Percentiles rank a stretch among this genome's conserved stretches.
Evolutionary conservation across 257 asterid genomes (phyloP).

Genomic region (Capsicum rhomboideum): DNA sequence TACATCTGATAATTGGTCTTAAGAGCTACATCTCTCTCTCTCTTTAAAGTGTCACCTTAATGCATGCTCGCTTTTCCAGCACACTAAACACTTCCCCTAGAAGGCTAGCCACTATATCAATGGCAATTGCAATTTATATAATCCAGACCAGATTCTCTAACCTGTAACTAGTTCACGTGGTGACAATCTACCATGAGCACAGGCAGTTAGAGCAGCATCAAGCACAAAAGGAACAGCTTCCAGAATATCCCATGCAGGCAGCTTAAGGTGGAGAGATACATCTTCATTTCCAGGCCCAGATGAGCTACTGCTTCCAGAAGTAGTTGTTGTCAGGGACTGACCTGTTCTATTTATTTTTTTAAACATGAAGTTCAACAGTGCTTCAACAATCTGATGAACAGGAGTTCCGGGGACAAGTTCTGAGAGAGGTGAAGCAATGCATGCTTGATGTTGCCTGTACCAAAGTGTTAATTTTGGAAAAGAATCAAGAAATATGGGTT

Average conservation of each 20-base stretch:
- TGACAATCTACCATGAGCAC: slow-evolving; percentile 80
- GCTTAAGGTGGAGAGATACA: slow-evolving; percentile 45
- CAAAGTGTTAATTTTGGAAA: slow-evolving; percentile 88
- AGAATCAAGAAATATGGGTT: slow-evolving; percentile 68
- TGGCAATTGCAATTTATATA: not conserved
- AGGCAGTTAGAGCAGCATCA: slow-evolving; percentile 94
- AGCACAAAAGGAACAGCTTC: slow-evolving; percentile 97
- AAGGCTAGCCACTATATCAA: not conserved
- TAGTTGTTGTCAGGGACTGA: slow-evolving; percentile 50
- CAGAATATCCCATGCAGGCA: slow-evolving; percentile 99
- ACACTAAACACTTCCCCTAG: not conserved
- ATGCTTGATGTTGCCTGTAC: slow-evolving; percentile 87
- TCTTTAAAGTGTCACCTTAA: not conserved
- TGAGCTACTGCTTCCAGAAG: slow-evolving; percentile 75
- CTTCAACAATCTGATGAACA: slow-evolving; percentile 84
- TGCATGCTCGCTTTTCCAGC: not conserved
- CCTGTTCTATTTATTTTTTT: slow-evolving; percentile 59
- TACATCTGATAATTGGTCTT: not conserved
- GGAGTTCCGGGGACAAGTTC: slow-evolving; percentile 88
- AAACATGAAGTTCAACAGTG: slow-evolving; percentile 77
- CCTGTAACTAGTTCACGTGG: slow-evolving; percentile 98
- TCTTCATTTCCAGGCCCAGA: slow-evolving; percentile 72
- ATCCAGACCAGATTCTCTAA: slow-evolving; percentile 16
- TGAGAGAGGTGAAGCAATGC: slow-evolving; percentile 76
- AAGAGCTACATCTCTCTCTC: not conserved